phyloP scores from a whole-genome alignment of 1,139 yeast species.

The Nakaseomyces glabratus region DNA sequence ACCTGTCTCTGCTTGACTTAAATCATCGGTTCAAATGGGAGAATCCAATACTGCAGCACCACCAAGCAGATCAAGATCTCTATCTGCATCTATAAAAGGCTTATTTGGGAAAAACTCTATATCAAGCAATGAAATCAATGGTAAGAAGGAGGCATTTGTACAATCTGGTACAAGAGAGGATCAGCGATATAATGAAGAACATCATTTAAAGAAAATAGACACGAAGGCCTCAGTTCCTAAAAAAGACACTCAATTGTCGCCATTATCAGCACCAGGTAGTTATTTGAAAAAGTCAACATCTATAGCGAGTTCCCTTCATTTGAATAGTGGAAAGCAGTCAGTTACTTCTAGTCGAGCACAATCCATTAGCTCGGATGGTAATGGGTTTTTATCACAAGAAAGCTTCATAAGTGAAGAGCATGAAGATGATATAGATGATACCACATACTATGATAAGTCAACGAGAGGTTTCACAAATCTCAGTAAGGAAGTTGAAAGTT shows the following conservation, averaged over 20 bases:
- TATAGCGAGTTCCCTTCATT: slow-evolving; percentile 3
- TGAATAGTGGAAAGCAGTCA: slow-evolving; percentile 14
- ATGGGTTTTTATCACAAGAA: slow-evolving; percentile 14
- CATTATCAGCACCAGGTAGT: no score
- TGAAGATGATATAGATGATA: slow-evolving; percentile 8
- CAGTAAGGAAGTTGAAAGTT: slow-evolving; percentile 2
- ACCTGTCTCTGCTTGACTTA: no score
- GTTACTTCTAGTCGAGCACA: slow-evolving; percentile 14
- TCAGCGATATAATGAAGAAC: slow-evolving; percentile 5
- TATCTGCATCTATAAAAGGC: slow-evolving; percentile 27
- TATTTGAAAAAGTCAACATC: slow-evolving; percentile 2
- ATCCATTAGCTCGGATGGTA: slow-evolving; percentile 12
- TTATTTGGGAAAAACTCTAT: slow-evolving; percentile 18
- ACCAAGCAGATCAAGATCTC: slow-evolving; percentile 19
- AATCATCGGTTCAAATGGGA: no score
- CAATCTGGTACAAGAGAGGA: slow-evolving; percentile 7
- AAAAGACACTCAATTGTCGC: no score
- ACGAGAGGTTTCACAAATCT: background rate
- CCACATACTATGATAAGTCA: background rate
- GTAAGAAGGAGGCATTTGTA: slow-evolving; percentile 3
- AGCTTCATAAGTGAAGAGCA: slow-evolving; percentile 17
- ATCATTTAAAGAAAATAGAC: background rate
- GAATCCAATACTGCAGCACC: slow-evolving; percentile 3
- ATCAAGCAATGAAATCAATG: slow-evolving; percentile 1
- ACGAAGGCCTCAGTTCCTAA: no score